Percentiles rank a stretch among this genome's conserved stretches.
Evolutionary conservation across 495 filamentous ascomycete genomes (phyloP).

Genomic region (Aspergillus conjunctus): DNA sequence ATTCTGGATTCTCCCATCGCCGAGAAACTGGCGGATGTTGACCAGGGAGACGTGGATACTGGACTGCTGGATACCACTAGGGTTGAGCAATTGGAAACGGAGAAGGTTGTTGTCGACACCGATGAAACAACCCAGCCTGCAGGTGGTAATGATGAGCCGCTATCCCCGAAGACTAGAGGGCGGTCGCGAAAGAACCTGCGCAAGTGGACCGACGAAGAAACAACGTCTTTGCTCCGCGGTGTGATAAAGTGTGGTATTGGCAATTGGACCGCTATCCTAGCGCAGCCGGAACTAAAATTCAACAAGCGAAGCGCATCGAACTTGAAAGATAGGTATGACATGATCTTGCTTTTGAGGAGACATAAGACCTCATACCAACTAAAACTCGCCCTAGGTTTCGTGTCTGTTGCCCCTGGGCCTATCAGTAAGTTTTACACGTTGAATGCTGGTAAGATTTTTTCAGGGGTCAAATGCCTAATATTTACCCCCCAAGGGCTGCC

Average conservation of each 20-base stretch:
- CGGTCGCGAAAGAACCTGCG: conserved; percentile 52
- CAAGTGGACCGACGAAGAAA: conserved; percentile 86
- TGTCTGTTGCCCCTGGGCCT: conserved; percentile 69
- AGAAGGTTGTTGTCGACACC: not conserved
- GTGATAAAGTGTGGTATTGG: conserved; percentile 82
- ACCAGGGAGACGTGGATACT: conserved; percentile 19
- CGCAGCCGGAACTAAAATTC: conserved; percentile 72
- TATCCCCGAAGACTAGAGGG: conserved; percentile 46
- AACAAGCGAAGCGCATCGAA: conserved; percentile 75
- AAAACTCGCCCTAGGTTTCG: conserved; percentile 22
- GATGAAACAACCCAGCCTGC: conserved; percentile 10
- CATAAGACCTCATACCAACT: conserved; percentile 6
- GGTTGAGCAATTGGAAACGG: not conserved
- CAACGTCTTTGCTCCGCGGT: conserved; percentile 71
- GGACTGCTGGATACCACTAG: conserved; percentile 15
- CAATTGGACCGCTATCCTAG: conserved; percentile 84
- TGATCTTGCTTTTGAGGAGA: not conserved
- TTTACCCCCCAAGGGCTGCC: conserved; percentile 28
- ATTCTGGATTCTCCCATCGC: conserved; percentile 38
- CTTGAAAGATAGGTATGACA: conserved; percentile 72
- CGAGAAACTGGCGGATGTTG: conserved; percentile 26
- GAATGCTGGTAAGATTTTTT: not conserved
- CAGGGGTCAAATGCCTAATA: conserved; percentile 17
- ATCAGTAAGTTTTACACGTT: conserved; percentile 34
- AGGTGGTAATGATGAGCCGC: conserved; percentile 32